Percentiles rank a stretch among this genome's conserved stretches.
phyloP scores from a whole-genome alignment of 2,329 filamentous ascomycete species.

The Claviceps quebecensis region DNA sequence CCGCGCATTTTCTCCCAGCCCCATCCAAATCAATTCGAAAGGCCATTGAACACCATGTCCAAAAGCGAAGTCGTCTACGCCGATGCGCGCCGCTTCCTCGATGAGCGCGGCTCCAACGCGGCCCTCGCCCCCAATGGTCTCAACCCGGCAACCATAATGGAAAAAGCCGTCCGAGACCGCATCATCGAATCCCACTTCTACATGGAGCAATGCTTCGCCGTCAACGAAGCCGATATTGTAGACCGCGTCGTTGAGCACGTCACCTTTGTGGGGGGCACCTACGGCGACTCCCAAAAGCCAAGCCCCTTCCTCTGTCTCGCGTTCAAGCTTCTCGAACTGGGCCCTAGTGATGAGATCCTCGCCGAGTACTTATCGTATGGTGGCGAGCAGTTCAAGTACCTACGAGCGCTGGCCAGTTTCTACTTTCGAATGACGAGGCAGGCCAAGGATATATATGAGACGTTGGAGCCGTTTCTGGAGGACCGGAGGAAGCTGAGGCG shows the following conservation, averaged over 20 bases:
- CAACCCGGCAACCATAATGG: slow-evolving; percentile 90
- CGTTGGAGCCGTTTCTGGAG: slow-evolving; percentile 68
- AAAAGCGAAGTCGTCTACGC: slow-evolving; percentile 49
- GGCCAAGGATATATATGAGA: slow-evolving; percentile 64
- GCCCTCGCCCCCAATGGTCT: slow-evolving; percentile 70
- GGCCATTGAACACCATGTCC: slow-evolving; percentile 13
- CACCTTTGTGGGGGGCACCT: slow-evolving; percentile 74
- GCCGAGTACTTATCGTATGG: slow-evolving; percentile 66
- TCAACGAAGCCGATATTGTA: slow-evolving; percentile 73
- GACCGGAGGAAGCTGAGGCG: slow-evolving; percentile 76
- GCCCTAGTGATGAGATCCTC: slow-evolving; percentile 65
- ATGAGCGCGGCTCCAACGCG: slow-evolving; percentile 73
- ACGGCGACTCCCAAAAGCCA: slow-evolving; percentile 70
- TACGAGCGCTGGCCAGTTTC: slow-evolving; percentile 79
- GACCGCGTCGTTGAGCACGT: slow-evolving; percentile 79
- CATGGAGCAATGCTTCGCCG: slow-evolving; percentile 95
- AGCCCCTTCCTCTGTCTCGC: slow-evolving; percentile 87
- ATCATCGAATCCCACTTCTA: slow-evolving; percentile 95
- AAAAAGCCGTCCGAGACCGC: slow-evolving; percentile 88
- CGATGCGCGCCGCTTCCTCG: slow-evolving; percentile 70
- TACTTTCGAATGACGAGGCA: slow-evolving; percentile 83
- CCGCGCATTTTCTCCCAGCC: neutral
- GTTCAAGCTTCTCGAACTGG: slow-evolving; percentile 86
- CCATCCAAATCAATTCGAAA: slow-evolving; percentile 1
- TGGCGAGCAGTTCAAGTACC: slow-evolving; percentile 69